Evolutionary conservation across 306 rosid species (phyloP).

Genomic region (Arachis stenosperma): DNA sequence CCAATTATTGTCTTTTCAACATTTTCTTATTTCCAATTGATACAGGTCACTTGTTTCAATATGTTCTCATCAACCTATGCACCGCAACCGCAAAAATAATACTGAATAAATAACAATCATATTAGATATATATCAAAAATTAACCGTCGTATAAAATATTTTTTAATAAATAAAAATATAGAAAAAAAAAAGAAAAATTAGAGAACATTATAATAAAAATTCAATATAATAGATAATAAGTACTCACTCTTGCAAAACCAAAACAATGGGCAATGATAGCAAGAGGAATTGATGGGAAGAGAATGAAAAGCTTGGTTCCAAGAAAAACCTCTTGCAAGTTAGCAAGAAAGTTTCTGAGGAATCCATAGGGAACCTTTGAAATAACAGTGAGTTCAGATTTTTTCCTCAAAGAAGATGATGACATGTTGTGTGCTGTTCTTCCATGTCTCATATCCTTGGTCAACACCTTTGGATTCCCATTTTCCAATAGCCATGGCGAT

Average conservation of each 20-base stretch:
- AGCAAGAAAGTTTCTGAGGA: constrained; percentile 45
- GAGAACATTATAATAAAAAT: background rate
- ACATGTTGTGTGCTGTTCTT: constrained; percentile 74
- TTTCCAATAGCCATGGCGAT: constrained; percentile 51
- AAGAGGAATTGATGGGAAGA: constrained; percentile 70
- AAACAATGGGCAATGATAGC: constrained; percentile 55
- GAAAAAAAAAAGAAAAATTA: background rate
- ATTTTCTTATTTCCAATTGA: background rate
- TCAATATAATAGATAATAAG: background rate
- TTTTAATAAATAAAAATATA: background rate
- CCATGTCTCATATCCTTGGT: constrained; percentile 58
- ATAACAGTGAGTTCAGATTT: constrained; percentile 66
- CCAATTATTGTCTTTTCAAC: background rate
- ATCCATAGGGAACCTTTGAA: constrained; percentile 46
- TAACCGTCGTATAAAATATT: no score
- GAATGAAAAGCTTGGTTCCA: constrained; percentile 73
- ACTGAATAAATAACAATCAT: background rate
- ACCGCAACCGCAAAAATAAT: background rate
- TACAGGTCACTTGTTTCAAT: background rate
- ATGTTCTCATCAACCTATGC: background rate
- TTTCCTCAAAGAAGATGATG: constrained; percentile 69
- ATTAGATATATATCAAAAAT: no score
- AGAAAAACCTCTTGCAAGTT: constrained; percentile 74
- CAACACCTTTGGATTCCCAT: constrained; percentile 52
- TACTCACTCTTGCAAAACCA: constrained; percentile 65